Evolutionary conservation across 768 basidiomycete species (phyloP), one percentile per base, ranked within the genome.

Genomic region (Leccinum broughii): DNA sequence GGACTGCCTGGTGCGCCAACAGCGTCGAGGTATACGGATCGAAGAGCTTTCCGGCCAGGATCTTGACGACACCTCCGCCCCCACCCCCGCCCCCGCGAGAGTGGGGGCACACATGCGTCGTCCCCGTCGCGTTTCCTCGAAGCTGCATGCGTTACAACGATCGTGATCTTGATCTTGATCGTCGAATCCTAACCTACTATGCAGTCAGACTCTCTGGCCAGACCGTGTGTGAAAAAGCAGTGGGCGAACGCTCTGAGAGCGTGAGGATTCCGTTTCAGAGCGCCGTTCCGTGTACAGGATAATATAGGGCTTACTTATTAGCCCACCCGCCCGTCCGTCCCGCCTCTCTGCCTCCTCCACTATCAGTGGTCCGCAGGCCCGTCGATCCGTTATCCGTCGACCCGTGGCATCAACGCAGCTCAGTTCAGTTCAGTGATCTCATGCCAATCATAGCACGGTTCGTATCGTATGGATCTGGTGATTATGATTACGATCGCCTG

Each of bases 21-120:
- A 88, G 67, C 37, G 71, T 61, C 54, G 78, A 74, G 6, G 69
- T 67, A 44, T 77, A 68, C 0, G 83, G 77, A 68, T 86, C 82
- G 64, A 85, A 87, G 14, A 85, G 69, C 63, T 78, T 75, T 2
- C 82, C 82, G 0, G 82, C 83, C 34, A 81, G 66, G 60, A 76
- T 58, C 50, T 30, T 46, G 34, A 51, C n/a, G 13, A 35, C 49
- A 7, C 24, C 46, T 3, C 15, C 49, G 26, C 9, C 24, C 10
- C 15, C 49, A 8, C 9, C 24, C 11, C 10, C 24, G 26, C 17
- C 48, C 6, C 24, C 49, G 9, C 6, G 13, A 41, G 17, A 41
- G 11, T n/a, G 41, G 41, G 41, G 3, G 9, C 0, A 10, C 26
- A 10, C 13, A 13, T 30, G 8, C 49, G 49, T 8, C 22, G 22